Conservation (phyloP, 2,329 filamentous ascomycete species). For the Fusarium sterilihyphosum region DNA sequence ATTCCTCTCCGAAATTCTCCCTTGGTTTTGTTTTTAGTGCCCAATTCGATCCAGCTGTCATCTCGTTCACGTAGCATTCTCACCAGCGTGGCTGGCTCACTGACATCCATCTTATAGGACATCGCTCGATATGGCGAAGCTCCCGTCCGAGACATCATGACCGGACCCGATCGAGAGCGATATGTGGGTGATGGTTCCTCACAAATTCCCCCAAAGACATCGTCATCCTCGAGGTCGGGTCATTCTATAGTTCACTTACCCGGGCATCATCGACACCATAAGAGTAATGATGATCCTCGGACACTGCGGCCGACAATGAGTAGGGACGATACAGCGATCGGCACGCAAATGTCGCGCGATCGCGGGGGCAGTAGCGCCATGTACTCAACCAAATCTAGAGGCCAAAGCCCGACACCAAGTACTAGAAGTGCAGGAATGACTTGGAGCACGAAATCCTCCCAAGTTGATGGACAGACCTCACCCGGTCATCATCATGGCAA, state of each 20-base stretch:
- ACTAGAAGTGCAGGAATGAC: constrained; percentile 64
- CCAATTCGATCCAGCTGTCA: constrained; percentile 3
- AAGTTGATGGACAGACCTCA: constrained; percentile 66
- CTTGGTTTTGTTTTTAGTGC: constrained; percentile 16
- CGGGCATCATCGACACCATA: constrained; percentile 75
- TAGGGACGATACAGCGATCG: constrained; percentile 73
- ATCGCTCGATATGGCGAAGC: constrained; percentile 82
- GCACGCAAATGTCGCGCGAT: constrained; percentile 54
- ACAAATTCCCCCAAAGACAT: constrained; percentile 66
- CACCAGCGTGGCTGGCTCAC: constrained; percentile 26
- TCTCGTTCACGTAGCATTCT: background rate
- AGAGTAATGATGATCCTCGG: constrained; percentile 73
- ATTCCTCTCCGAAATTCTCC: constrained; percentile 24
- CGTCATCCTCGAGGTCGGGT: constrained; percentile 69
- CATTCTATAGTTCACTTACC: constrained; percentile 72
- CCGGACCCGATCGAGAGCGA: constrained; percentile 75
- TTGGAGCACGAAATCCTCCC: constrained; percentile 59
- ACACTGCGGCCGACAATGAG: constrained; percentile 77
- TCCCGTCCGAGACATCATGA: constrained; percentile 75
- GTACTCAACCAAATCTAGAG: constrained; percentile 65
- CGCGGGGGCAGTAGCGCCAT: constrained; percentile 63
- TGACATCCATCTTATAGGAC: constrained; percentile 61
- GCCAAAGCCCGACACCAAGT: constrained; percentile 85
- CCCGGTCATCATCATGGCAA: constrained; percentile 65
- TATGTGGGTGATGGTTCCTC: constrained; percentile 62